Evolutionary conservation across 108 stramenopile species (phyloP).

Genomic region (Chaetoceros muelleri): DNA sequence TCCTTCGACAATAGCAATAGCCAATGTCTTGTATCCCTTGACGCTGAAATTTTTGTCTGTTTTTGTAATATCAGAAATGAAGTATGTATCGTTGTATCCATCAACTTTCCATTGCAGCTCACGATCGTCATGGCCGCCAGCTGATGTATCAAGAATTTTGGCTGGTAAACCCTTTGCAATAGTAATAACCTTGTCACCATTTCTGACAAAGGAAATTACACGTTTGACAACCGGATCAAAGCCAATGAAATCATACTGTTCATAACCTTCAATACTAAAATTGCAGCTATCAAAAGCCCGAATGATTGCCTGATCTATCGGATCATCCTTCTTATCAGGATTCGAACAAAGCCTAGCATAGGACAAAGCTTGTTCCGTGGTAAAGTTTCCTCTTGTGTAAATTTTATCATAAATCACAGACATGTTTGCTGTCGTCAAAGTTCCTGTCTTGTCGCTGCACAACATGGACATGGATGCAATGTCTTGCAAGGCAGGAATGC

Average conservation of each 20-base stretch:
- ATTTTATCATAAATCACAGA: conserved; percentile 55
- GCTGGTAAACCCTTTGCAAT: conserved; percentile 71
- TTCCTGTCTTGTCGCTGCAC: conserved; percentile 84
- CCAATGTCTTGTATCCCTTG: conserved; percentile 69
- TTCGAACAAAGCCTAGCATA: conserved; percentile 59
- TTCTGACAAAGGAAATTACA: conserved; percentile 41
- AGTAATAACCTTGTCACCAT: conserved; percentile 19
- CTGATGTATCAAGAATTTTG: conserved; percentile 58
- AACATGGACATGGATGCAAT: conserved; percentile 74
- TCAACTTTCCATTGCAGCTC: conserved; percentile 66
- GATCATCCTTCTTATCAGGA: conserved; percentile 76
- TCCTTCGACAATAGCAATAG: conserved; percentile 37
- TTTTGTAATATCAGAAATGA: conserved; percentile 12
- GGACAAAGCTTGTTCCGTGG: conserved; percentile 32
- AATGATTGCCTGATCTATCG: conserved; percentile 71
- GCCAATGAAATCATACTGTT: conserved; percentile 42
- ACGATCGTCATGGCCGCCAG: conserved; percentile 48
- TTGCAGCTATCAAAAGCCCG: conserved; percentile 18
- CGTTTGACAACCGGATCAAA: conserved; percentile 56
- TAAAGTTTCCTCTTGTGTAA: conserved; percentile 32
- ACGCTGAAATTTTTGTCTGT: conserved; percentile 23
- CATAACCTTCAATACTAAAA: conserved; percentile 4
- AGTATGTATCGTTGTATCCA: conserved; percentile 12
- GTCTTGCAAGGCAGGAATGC: conserved; percentile 77
- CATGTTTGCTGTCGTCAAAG: conserved; percentile 77